phyloP scores from a whole-genome alignment of 352 stramenopile species.

The Phytophthora pini region DNA sequence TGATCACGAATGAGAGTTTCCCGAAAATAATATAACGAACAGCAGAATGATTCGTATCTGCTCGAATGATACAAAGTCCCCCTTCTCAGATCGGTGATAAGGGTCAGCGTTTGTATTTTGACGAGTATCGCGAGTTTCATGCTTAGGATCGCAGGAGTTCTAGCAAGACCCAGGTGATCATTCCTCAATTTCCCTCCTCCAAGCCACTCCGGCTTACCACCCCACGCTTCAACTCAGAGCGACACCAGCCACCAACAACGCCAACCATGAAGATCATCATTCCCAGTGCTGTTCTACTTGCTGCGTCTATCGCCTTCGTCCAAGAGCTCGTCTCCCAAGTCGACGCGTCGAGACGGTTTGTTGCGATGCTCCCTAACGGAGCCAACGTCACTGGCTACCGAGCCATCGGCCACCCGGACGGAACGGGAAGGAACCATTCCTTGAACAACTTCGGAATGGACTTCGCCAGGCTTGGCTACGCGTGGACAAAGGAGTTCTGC shows the following conservation, averaged over 20 bases:
- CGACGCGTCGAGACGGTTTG: slow-evolving; percentile 19
- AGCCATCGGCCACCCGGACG: slow-evolving; percentile 44
- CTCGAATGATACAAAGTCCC: too few species aligned
- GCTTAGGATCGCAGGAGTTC: too few species aligned
- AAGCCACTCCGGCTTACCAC: too few species aligned
- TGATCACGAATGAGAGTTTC: too few species aligned
- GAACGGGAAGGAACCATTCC: slow-evolving; percentile 6
- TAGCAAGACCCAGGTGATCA: too few species aligned
- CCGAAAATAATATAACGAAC: too few species aligned
- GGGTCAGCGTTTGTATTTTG: too few species aligned
- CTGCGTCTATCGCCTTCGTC: slow-evolving; percentile 8
- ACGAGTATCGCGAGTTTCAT: too few species aligned
- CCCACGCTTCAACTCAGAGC: not conserved
- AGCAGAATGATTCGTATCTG: too few species aligned
- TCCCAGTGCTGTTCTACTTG: not conserved
- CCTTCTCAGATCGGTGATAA: too few species aligned
- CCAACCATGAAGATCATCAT: slow-evolving; percentile 1
- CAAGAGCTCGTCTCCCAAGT: not conserved
- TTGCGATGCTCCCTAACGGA: slow-evolving; percentile 44
- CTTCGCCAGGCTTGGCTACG: slow-evolving; percentile 13
- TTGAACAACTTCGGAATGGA: slow-evolving; percentile 41
- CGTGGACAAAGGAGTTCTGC: slow-evolving; percentile 11
- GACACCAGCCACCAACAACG: not conserved
- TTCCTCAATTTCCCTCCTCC: too few species aligned
- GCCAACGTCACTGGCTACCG: slow-evolving; percentile 35